Base-by-base conservation (phyloP, 75 land plant species). In the Selaginella tamariscina region DNA sequence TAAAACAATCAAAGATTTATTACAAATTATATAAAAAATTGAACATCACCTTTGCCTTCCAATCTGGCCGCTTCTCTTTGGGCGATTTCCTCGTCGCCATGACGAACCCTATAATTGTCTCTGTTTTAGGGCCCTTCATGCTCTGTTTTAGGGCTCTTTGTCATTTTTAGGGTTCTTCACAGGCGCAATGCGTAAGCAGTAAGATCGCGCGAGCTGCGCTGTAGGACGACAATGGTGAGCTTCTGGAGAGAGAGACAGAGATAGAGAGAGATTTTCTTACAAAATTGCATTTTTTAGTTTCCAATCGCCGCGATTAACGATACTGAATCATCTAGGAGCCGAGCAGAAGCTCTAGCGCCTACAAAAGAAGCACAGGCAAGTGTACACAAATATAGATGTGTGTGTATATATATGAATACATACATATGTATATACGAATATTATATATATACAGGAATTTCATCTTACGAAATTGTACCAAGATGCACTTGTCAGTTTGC, bases 341-440 rank as follows among this genome's bases (percentile, higher is more conserved):
- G 82, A 56, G 79, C 82, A 86, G 88, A 94, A 72, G 86, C 86
- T 31, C 71, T 94, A 70, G 96, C 98, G 18, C 98, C 98, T 5
- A 87, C 98, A 67, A 94, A 89, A 76, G 98, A 94, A 89, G 98
- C 98, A 24, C 98, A 87, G 95, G 98, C 70, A 62, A 1, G 64
- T 33, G 64, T 27, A 8, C 2, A 0, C 27, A 24, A 22, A 56
- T 60, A 0, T 27, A 30, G 11, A 28, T 70, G 8, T 22, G 11
- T 70, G 21, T 9, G 11, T 49, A 49, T 49, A 49, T 49, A 20
- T 49, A 0, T 49, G 27, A 15, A 54, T 39, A 0, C 26, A 26
- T 9, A 39, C 55, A 13, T 27, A 13, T 68, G 15, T 5, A 56
- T 18, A 73, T 11, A 67, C 29, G 23, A 20, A 20, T 28, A 18